Conservation (phyloP, 495 filamentous ascomycete species). For the Penicillium alfredii region DNA sequence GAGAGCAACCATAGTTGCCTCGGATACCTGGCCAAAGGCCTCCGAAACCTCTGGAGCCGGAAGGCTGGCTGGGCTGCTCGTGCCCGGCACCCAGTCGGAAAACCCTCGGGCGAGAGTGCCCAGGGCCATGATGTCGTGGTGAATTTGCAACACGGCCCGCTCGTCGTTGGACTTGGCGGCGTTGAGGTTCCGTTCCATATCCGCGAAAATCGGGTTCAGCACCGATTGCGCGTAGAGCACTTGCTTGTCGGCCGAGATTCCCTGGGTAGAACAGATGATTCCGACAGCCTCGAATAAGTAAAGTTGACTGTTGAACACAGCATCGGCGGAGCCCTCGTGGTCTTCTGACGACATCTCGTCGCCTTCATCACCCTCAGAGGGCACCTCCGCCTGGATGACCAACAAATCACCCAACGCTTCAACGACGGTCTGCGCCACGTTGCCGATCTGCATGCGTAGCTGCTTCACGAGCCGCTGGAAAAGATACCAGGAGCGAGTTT, state of each 20-base stretch:
- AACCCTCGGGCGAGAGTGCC: conserved; percentile 87
- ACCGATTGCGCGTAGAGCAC: conserved; percentile 77
- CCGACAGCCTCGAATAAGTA: conserved; percentile 94
- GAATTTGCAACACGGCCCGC: conserved; percentile 77
- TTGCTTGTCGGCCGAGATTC: conserved; percentile 74
- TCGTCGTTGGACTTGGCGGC: conserved; percentile 74
- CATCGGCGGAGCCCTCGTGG: conserved; percentile 78
- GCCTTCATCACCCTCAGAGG: conserved; percentile 63
- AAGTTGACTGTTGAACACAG: conserved; percentile 82
- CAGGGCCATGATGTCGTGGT: conserved; percentile 93
- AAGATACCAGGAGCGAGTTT: conserved; percentile 91
- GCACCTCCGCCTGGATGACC: conserved; percentile 81
- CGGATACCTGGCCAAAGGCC: conserved; percentile 76
- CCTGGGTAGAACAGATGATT: conserved; percentile 71
- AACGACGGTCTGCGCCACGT: conserved; percentile 83
- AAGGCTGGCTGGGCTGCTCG: conserved; percentile 41
- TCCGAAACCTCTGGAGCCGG: conserved; percentile 65
- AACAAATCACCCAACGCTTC: conserved; percentile 84
- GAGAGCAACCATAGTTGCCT: conserved; percentile 81
- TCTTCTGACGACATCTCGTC: conserved; percentile 94
- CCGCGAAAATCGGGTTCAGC: conserved; percentile 75
- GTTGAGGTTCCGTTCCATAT: conserved; percentile 72
- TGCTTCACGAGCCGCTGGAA: conserved; percentile 92
- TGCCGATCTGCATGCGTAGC: conserved; percentile 72
- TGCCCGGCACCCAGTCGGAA: conserved; percentile 73